Evolutionary conservation across 805 yeast genomes (phyloP), one percentile per base, ranked within the genome.

Genomic region (Schwanniomyces pseudopolymorphus): DNA sequence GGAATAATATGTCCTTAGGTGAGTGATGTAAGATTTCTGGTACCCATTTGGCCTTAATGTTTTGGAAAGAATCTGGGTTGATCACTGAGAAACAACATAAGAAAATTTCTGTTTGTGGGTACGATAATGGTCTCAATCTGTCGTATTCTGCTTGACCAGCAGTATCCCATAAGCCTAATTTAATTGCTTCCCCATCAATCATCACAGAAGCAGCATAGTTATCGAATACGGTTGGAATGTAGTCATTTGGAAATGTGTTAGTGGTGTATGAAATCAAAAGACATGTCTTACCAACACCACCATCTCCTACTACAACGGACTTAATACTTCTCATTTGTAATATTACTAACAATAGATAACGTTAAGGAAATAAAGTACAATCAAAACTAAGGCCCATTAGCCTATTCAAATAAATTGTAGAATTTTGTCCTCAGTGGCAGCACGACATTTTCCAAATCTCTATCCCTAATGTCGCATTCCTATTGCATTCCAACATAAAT

Each of bases 61-160:
- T 89, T 51, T 81, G 83, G 64, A 85, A 89, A 14, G 94, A 85
- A 24, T 85, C 78, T 26, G 91, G 95, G 57, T 83, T 86, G 37
- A 86, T 85, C 5, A 90, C 83, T 5, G 96, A 87, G 65, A 89
- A 90, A 67, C 97, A 90, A 48, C 88, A 80, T 44, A 90, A 68
- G 60, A 90, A 90, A 28, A 90, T 86, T 57, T 89, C 96, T 0
- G 97, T 89, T 62, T 90, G 96, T 3, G 96, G 96, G 60, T 90
- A 90, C 7, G 94, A 85, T 50, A 90, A 72, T 2, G 97, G 97
- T 66, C 97, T 77, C 58, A 89, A 75, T 50, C 96, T 76, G 64
- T 90, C 96, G 64, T 89, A 89, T 63, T 89, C 96, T 59, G 87
- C 86, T 67, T 90, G 96, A 22, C 97, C 97, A 3, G 97, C 96